Evolutionary conservation across 2,329 filamentous ascomycete genomes (phyloP).

Genomic region (Trichoderma brevicompactum): DNA sequence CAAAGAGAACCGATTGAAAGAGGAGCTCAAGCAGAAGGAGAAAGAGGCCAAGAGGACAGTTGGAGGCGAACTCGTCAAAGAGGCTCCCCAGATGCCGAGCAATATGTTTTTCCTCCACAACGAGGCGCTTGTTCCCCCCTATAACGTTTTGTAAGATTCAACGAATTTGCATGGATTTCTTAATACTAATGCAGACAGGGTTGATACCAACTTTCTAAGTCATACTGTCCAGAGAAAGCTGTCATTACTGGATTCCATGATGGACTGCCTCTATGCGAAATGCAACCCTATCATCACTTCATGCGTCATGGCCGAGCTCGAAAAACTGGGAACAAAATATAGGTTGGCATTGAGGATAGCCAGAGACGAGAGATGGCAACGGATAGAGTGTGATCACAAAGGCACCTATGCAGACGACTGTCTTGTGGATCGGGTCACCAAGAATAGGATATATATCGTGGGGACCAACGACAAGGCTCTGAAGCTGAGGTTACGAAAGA

Average conservation of each 20-base stretch:
- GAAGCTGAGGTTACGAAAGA: constrained; percentile 81
- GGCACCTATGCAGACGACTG: constrained; percentile 84
- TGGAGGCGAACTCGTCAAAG: constrained; percentile 68
- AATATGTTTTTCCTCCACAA: constrained; percentile 90
- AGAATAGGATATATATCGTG: constrained; percentile 78
- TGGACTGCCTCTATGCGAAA: constrained; percentile 92
- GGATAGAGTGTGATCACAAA: constrained; percentile 88
- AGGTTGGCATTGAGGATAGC: constrained; percentile 84
- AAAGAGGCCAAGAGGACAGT: constrained; percentile 62
- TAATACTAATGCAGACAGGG: neutral
- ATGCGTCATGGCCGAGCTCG: constrained; percentile 80
- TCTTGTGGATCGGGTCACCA: constrained; percentile 73
- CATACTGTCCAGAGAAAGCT: constrained; percentile 92
- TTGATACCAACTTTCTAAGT: constrained; percentile 85
- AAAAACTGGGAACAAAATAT: constrained; percentile 89
- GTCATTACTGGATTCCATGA: constrained; percentile 83
- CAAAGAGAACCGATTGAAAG: constrained; percentile 77
- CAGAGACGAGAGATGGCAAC: constrained; percentile 84
- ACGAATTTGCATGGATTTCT: constrained; percentile 41
- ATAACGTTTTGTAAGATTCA: constrained; percentile 55
- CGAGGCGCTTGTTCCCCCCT: constrained; percentile 74
- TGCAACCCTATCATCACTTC: constrained; percentile 84
- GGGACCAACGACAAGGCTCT: constrained; percentile 79
- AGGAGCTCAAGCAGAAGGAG: constrained; percentile 60
- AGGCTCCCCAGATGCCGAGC: constrained; percentile 81